Base-by-base conservation (phyloP, 2,329 filamentous ascomycete species). In the Claviceps cyperi region DNA sequence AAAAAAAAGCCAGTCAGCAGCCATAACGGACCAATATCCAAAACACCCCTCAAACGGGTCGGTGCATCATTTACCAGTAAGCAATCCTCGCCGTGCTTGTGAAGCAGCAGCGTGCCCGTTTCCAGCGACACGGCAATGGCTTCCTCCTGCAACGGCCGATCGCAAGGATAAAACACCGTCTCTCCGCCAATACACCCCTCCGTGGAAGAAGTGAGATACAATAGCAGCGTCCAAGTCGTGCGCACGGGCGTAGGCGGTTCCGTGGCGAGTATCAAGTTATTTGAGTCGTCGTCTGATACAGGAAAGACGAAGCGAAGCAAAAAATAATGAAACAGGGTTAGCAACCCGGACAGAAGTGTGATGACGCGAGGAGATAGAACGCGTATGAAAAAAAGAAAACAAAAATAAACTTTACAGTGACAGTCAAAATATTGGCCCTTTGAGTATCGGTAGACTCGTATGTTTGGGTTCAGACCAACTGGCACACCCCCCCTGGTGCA, bases 381-480 rank as follows among this genome's bases (percentile, higher is more conserved):
- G 22, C 14, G 9, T 32, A 32, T 4, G 28, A 32, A 32, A 11
- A n/a, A n/a, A n/a, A n/a, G n/a, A n/a, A n/a, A n/a, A n/a, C n/a
- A n/a, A n/a, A 11, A 11, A 28, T 28, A 3, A 6, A 45, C 43
- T 17, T 45, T 45, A 45, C 87, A 96, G 64, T 96, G 91, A 59
- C 86, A 83, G 61, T 89, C 89, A 63, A 96, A 96, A 64, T 90
- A 95, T 62, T 96, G 89, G 0, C 86, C 87, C 56, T 83, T 78
- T 1, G 76, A 78, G 65, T 96, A 96, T 21, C 90, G 78, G 68
- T 96, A 96, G 32, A 96, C 79, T 36, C 91, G 76, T 50, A 96
- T 94, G 56, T 94, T 94, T 8, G 86, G 80, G 64, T 88, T 95
- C 52, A 96, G 68, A 0, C 89, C 89, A n/a, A 94, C 69, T 0